Evolutionary conservation across 139 green algal genomes (phyloP), one percentile per base, ranked within the genome.

Genomic region (Monoraphidium neglectum): DNA sequence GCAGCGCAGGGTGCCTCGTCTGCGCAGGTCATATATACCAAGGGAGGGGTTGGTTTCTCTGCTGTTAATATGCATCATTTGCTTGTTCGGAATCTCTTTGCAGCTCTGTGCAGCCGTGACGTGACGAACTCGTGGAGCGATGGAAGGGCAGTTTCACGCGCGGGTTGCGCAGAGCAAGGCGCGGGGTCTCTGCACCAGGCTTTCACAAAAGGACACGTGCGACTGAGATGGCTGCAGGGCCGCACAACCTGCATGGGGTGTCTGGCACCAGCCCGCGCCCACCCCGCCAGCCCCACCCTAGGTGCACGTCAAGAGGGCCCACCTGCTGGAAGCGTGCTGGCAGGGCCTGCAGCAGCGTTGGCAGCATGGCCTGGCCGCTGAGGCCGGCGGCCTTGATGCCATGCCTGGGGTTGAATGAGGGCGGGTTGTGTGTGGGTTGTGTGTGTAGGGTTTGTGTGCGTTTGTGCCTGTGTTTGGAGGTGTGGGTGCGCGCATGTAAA

Each of bases 1-100:
- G 86, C 77, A 92, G 92, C 37, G 83, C 87, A 4, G 87, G 86
- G 74, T 95, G 88, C 8, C 77, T 76, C 1, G 81, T 91, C 49
- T 73, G 15, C 38, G 73, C 67, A 49, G 57, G 57, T 32, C 10
- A 21, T 16, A 24, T 33, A 21, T 32, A 21, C 18, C 15, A 10
- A 21, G 18, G 51, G 18, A 28, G 21, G 51, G 21, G 21, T 18
- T 60, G 51, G 51, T 60, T 60, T 60, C 18, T 21, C 51, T 21
- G 18, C 51, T 21, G 18, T 28, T 21, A 60, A 60, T 21, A 18
- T 60, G 51, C 51, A 60, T 21, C 18, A 60, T 28, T 60, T 21
- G 51, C 21, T 28, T 60, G n/a, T n/a, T n/a, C n/a, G n/a, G n/a
- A n/a, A 60, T 21, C 18, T 60, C 21, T 60, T 21, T 28, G 51